Conservation (phyloP, 345 rosid species). For the Salix exigua region DNA sequence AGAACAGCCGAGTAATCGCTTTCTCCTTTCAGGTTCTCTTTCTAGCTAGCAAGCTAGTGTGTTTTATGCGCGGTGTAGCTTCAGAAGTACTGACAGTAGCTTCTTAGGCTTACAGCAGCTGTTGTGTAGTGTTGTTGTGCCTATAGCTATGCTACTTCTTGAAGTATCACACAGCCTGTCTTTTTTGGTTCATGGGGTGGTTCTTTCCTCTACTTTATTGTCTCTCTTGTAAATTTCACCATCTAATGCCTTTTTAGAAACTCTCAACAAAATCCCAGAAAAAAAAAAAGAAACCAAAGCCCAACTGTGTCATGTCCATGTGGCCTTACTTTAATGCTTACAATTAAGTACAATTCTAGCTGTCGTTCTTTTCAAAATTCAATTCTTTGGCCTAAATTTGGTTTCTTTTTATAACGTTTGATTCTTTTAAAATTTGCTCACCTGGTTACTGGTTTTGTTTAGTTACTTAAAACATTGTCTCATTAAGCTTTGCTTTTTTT, state of each 20-base stretch:
- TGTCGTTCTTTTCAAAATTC: not conserved
- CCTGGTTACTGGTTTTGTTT: not conserved
- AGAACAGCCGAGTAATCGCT: constrained; percentile 18
- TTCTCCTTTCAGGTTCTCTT: not conserved
- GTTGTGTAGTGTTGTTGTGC: constrained; percentile 1
- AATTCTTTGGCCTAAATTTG: not conserved
- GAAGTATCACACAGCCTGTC: constrained; percentile 13
- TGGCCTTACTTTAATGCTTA: not conserved
- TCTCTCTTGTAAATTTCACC: constrained; percentile 11
- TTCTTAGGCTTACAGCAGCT: not conserved
- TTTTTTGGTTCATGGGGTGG: constrained; percentile 3
- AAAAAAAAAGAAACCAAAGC: not conserved
- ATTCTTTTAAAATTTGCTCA: not conserved
- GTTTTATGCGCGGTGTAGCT: not conserved
- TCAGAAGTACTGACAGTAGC: not conserved
- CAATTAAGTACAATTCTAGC: not conserved
- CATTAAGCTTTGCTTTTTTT: not conserved
- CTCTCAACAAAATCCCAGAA: not conserved
- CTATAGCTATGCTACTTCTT: not conserved
- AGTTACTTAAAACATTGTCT: not conserved
- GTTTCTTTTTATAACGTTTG: not conserved
- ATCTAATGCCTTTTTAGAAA: constrained; percentile 21
- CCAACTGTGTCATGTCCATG: not conserved
- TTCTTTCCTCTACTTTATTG: constrained; percentile 9
- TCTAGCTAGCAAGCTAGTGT: not conserved